phyloP scores from a whole-genome alignment of 2,329 filamentous ascomycete genomes.

The Colletotrichum scovillei region DNA sequence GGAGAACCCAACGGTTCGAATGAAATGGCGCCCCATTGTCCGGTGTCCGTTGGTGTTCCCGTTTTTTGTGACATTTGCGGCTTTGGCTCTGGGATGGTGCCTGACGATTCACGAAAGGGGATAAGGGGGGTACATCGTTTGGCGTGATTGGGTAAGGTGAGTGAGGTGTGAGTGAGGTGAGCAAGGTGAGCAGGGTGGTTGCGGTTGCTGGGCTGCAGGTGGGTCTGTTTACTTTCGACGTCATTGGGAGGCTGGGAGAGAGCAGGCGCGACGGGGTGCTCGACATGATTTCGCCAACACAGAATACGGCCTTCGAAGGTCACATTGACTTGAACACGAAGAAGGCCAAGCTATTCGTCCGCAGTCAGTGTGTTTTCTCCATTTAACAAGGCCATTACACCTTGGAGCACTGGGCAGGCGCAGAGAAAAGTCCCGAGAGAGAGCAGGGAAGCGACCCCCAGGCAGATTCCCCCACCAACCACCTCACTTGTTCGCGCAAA shows the following conservation, averaged over 20 bases:
- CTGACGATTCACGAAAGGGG: not conserved
- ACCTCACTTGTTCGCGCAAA: conserved; percentile 25
- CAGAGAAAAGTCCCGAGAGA: not conserved
- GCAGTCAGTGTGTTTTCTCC: not conserved
- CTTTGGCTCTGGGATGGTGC: conserved; percentile 3
- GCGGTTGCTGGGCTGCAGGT: conserved; percentile 40
- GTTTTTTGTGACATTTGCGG: not conserved
- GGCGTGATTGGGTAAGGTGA: conserved; percentile 35
- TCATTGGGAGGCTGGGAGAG: conserved; percentile 39
- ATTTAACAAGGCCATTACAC: not conserved
- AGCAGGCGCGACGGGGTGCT: not conserved
- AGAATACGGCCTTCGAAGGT: not conserved
- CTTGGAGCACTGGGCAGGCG: not conserved
- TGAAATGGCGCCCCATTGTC: not conserved
- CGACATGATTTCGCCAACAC: too few species aligned
- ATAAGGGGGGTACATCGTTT: not conserved
- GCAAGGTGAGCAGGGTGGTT: too few species aligned
- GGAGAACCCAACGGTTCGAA: not conserved
- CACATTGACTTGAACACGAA: not conserved
- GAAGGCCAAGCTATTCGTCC: not conserved
- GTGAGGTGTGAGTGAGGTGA: conserved; percentile 28
- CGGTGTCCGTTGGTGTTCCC: conserved; percentile 6
- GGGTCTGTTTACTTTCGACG: conserved; percentile 47
- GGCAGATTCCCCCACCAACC: conserved; percentile 34
- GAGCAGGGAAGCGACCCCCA: conserved; percentile 5